Conservation (phyloP, 345 rosid genomes). For the Erodium maritimum region DNA sequence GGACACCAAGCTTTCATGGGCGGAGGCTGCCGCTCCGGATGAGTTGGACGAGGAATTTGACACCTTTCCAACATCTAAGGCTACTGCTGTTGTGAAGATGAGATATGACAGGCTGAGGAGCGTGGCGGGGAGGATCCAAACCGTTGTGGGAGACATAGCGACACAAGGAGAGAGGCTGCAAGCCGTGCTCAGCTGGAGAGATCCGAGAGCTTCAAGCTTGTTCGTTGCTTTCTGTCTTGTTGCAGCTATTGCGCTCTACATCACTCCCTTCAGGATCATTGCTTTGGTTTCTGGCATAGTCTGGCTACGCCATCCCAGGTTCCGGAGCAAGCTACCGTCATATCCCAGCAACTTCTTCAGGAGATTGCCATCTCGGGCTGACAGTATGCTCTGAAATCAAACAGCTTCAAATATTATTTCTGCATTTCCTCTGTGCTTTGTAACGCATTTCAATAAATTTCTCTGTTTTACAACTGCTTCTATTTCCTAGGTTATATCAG, state of each 20-base stretch:
- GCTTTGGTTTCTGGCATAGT: conserved; percentile 49
- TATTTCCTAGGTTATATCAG: too few species aligned
- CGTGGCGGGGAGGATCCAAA: conserved; percentile 74
- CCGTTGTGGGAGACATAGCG: conserved; percentile 80
- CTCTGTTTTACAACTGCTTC: too few species aligned
- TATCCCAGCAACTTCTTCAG: conserved; percentile 76
- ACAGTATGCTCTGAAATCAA: conserved; percentile 48
- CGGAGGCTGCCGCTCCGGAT: conserved; percentile 65
- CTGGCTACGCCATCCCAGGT: conserved; percentile 74
- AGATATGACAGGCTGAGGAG: conserved; percentile 77
- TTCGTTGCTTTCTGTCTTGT: conserved; percentile 54
- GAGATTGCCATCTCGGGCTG: conserved; percentile 66
- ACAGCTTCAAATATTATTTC: not conserved
- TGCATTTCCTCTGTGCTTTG: not conserved
- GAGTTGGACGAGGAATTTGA: conserved; percentile 82
- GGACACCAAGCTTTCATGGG: conserved; percentile 79
- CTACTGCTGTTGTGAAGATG: conserved; percentile 56
- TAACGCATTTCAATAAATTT: not conserved
- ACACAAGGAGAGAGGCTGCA: conserved; percentile 78
- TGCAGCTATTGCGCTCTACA: conserved; percentile 53
- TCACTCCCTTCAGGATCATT: conserved; percentile 56
- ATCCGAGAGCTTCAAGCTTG: conserved; percentile 68
- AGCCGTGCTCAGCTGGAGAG: conserved; percentile 68
- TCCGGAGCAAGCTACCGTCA: conserved; percentile 76
- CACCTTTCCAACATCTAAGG: conserved; percentile 58